phyloP scores from a whole-genome alignment of 164 flowering plant genomes.

The Dillenia turbinata region DNA sequence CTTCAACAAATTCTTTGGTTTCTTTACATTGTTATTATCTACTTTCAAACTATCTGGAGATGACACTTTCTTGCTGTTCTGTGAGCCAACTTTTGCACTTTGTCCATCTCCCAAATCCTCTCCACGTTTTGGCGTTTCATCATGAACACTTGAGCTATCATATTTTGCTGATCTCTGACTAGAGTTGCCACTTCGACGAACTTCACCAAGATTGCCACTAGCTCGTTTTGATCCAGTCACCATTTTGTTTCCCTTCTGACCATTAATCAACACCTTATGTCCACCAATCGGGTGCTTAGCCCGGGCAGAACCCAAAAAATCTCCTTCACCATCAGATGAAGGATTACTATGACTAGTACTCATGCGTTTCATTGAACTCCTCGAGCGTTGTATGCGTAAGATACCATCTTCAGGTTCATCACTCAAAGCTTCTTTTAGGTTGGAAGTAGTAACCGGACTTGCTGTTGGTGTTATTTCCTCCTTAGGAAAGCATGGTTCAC shows the following conservation, averaged over 20 bases:
- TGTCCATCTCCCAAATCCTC: slow-evolving; percentile 23
- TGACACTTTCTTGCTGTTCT: slow-evolving; percentile 18
- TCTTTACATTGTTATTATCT: slow-evolving; percentile 21
- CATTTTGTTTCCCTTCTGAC: slow-evolving; percentile 25
- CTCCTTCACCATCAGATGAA: slow-evolving; percentile 13
- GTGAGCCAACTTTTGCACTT: slow-evolving; percentile 22
- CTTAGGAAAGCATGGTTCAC: slow-evolving; percentile 17
- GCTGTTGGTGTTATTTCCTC: slow-evolving; percentile 17
- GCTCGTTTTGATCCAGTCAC: slow-evolving; percentile 26
- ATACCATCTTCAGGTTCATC: slow-evolving; percentile 13
- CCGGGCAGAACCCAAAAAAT: slow-evolving; percentile 11
- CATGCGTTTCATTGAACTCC: slow-evolving; percentile 1
- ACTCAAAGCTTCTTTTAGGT: slow-evolving; percentile 18
- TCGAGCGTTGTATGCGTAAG: slow-evolving; percentile 6
- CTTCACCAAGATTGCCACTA: slow-evolving; percentile 15
- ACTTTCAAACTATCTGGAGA: slow-evolving; percentile 22
- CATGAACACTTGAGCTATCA: slow-evolving; percentile 10
- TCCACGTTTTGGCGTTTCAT: slow-evolving; percentile 17
- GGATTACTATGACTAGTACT: slow-evolving; percentile 4
- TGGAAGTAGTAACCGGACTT: slow-evolving; percentile 12
- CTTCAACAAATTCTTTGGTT: slow-evolving; percentile 28
- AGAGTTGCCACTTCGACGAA: slow-evolving; percentile 12
- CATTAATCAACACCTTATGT: slow-evolving; percentile 26
- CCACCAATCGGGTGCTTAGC: slow-evolving; percentile 14
- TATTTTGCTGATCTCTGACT: slow-evolving; percentile 11